Base-by-base conservation (phyloP, 179 eudicot genomes). In the Beta macrorhiza region DNA sequence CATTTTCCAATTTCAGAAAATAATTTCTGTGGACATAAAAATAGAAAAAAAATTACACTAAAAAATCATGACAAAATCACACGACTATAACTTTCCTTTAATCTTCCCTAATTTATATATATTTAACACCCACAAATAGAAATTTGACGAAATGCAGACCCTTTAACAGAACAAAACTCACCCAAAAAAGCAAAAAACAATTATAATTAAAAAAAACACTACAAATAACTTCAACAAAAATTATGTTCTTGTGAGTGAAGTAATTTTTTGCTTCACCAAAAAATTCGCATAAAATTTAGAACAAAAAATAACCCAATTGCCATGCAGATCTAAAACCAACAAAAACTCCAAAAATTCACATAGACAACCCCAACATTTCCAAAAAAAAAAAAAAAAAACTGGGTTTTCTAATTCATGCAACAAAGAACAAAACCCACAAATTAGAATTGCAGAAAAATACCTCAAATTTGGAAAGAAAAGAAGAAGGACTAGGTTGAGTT, bases 391-490 rank as follows among this genome's bases (percentile, higher is more conserved):
- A 64, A 76, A 52, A 13, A 32, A 25, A 20, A 22, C 77, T 47
- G 67, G 42, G 51, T 78, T 47, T 25, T 14, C 7, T 20, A 64
- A 77, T 19, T 14, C 74, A 65, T 57, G 74, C 55, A 65, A 5
- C 1, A 65, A 19, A 52, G 52, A 44, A 59, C 52, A 73, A 47
- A 65, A n/a, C 69, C n/a, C 25, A 80, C 59, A 73, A 53, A 77
- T 53, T 2, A 5, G 56, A 67, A 20, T n/a, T 10, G 47, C 4
- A 55, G 29, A 74, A 49, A 12, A 63, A 75, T 85, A 85, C 87
- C 87, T 85, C 87, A 65, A 79, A 85, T 82, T 75, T 82, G 77
- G 78, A 53, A 53, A 82, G 62, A 70, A 85, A 52, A 12, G 81
- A 81, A 42, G 82, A 74, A 59, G 85, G 75, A 47, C 55, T 70